Base-by-base conservation (phyloP, 805 yeast genomes). In the Barnettozyma sucrosica region DNA sequence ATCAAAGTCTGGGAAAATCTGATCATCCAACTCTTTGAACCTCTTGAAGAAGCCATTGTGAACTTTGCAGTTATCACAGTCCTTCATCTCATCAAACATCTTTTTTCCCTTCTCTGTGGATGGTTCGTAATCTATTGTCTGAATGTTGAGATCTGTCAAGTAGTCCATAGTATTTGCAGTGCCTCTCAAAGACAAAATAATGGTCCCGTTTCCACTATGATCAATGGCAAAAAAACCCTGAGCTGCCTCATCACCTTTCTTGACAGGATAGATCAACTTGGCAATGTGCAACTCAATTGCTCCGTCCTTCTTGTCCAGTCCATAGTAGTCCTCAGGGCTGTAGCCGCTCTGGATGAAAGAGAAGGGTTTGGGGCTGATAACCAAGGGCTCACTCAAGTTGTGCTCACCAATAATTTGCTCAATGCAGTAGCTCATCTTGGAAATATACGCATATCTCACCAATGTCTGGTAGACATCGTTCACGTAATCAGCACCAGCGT, bases 41-140 rank as follows among this genome's bases (percentile, higher is more conserved):
- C 78, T 75, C 18, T 66, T 62, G 45, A 74, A 69, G 58, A 83
- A 83, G 0, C 93, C 93, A 42, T 71, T 63, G 65, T 86, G 93
- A 7, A 82, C 80, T 24, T 58, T 64, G 59, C 90, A 83, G 14
- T 64, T 66, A 9, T 60, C 55, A 61, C 90, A 84, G 3, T 6
- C 14, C 2, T 14, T n/a, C 10, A 34, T 26, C 1, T 21, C 43
- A 13, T 36, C 39, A 19, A 52, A 54, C 5, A 30, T 44, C 9
- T 20, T 16, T 20, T 13, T 39, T 1, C 56, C 58, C 1, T 32
- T 32, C 59, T 42, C 49, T 44, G 47, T 40, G 8, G n/a, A 5
- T 55, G 65, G 51, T 48, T 39, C 28, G 55, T 55, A 49, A 53
- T 57, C 48, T 41, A 55, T 48, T 41, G 58, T 36, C 30, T 50